A percentile compares a stretch with the other conserved stretches of the same genome.
Conservation (phyloP, 2,329 filamentous ascomycete genomes). For the Fusarium denticulatum region DNA sequence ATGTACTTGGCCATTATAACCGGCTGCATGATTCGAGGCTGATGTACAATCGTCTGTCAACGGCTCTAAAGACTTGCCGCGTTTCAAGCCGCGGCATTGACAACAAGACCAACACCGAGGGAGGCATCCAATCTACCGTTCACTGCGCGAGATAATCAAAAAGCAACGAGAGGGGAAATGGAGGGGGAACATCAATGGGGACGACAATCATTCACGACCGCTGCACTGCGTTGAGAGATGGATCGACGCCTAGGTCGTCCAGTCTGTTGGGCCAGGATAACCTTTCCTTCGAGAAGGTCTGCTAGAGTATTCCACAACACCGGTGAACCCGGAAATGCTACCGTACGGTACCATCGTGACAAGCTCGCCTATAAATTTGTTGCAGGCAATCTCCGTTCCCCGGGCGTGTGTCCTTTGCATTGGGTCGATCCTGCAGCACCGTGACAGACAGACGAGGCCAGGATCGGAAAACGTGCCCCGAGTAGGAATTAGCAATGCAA, state of each 20-base stretch:
- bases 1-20: background rate
- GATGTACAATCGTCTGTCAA: background rate
- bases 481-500: conserved; percentile 6
- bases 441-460: conserved; percentile 19
- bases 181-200: conserved; percentile 7
- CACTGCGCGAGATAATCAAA: conserved; percentile 16
- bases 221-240: conserved; percentile 24
- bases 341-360: conserved; percentile 21
- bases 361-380: conserved; percentile 13
- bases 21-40: conserved; percentile 24
- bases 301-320: conserved; percentile 27
- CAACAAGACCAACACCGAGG: conserved; percentile 20
- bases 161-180: conserved; percentile 28
- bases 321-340: conserved; percentile 35
- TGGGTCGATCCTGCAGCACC: conserved; percentile 36
- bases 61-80: conserved; percentile 27
- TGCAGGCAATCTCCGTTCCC: conserved; percentile 37
- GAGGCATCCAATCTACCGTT: conserved; percentile 29
- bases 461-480: conserved; percentile 25
- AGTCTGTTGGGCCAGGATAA: conserved; percentile 37
- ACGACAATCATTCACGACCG: conserved; percentile 13
- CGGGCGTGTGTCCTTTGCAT: conserved; percentile 34
- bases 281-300: conserved; percentile 41
- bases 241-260: conserved; percentile 44
- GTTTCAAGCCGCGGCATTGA: conserved; percentile 32